Evolutionary conservation across 345 rosid species (phyloP).

Genomic region (Euphorbia lathyris): DNA sequence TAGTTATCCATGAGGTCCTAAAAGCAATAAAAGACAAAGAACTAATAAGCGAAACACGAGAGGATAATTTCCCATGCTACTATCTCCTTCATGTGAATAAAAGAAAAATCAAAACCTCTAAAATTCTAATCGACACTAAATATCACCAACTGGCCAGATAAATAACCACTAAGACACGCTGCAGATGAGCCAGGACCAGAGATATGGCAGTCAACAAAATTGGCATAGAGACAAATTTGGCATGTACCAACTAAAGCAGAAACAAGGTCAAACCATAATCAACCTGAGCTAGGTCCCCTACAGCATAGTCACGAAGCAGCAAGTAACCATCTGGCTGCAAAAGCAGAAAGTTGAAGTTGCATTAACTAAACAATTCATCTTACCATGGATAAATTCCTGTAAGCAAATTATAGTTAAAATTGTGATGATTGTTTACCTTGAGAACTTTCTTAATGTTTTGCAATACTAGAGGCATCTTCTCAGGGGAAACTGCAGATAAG

Average conservation of each 20-base stretch:
- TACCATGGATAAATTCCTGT: background rate
- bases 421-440: conserved; percentile 43
- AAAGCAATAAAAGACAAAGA: background rate
- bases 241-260: conserved; percentile 6
- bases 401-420: conserved; percentile 8
- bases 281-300: conserved; percentile 96
- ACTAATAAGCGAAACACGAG: too few species aligned
- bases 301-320: conserved; percentile 85
- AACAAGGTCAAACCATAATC: background rate
- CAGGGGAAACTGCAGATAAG: conserved; percentile 91
- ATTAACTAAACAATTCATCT: conserved; percentile 8
- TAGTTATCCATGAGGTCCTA: background rate
- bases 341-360: conserved; percentile 7
- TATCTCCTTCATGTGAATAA: too few species aligned
- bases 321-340: conserved; percentile 70
- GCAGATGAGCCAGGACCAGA: background rate
- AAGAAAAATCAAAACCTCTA: background rate
- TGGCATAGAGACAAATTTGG: too few species aligned
- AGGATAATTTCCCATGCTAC: background rate
- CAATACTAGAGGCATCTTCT: conserved; percentile 78
- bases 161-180: background rate
- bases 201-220: background rate
- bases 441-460: conserved; percentile 69
- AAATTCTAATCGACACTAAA: background rate
- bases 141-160: background rate